These are phyloP conservation scores for Ramularia endophylla DNA, from an alignment of 2,329 filamentous ascomycete genomes.

Conservation along the genomic window DNA sequence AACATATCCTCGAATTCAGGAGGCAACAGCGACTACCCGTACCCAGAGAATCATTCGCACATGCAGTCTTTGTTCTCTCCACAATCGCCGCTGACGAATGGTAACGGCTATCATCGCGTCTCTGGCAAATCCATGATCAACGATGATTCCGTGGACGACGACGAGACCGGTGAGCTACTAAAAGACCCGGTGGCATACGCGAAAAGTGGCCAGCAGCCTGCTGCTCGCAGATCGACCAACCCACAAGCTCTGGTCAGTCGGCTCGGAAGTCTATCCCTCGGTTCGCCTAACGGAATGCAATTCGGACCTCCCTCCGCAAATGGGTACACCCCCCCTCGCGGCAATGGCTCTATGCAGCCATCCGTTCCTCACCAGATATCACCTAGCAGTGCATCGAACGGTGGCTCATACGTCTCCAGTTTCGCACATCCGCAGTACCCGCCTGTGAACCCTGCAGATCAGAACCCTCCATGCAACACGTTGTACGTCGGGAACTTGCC, in stretches of 20 bases:
- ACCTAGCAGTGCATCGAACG: constrained; percentile 31
- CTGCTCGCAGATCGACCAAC: constrained; percentile 61
- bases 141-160: constrained; percentile 61
- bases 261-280: constrained; percentile 65
- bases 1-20: constrained; percentile 41
- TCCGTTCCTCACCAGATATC: constrained; percentile 36
- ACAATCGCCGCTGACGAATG: constrained; percentile 66
- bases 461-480: constrained; percentile 97
- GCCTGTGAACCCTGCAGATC: constrained; percentile 86
- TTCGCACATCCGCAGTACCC: constrained; percentile 66
- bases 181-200: constrained; percentile 68
- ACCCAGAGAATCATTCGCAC: constrained; percentile 48
- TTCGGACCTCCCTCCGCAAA: constrained; percentile 50
- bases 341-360: constrained; percentile 44
- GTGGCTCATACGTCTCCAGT: constrained; percentile 52
- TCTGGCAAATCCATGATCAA: constrained; percentile 68
- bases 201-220: constrained; percentile 54
- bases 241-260: constrained; percentile 64
- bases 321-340: constrained; percentile 45
- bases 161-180: constrained; percentile 66
- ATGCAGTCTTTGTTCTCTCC: constrained; percentile 65
- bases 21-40: constrained; percentile 54
- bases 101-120: constrained; percentile 54
- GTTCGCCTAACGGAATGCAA: constrained; percentile 49
- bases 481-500: constrained; percentile 97